These are phyloP conservation scores for Mycena galopus DNA, from an alignment of 768 basidiomycete species.

Conservation along the genomic window DNA sequence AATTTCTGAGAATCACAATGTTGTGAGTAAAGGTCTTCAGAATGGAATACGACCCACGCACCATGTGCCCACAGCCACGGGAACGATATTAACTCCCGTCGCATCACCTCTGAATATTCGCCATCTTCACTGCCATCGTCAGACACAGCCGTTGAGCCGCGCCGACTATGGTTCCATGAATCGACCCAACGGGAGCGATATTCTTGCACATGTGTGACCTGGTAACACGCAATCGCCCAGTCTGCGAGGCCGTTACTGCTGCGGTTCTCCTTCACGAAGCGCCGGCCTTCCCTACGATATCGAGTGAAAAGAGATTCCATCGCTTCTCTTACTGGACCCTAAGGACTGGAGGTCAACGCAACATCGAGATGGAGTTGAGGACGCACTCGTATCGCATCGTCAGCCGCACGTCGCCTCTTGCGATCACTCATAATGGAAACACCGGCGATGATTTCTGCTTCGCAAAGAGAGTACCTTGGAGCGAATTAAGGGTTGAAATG, in stretches of 20 bases:
- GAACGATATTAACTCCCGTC: slow-evolving; percentile 33
- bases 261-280: slow-evolving; percentile 30
- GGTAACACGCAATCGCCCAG: slow-evolving; percentile 35
- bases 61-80: slow-evolving; percentile 38
- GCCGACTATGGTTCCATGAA: slow-evolving; percentile 30
- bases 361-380: neutral
- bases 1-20: slow-evolving; percentile 15
- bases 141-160: slow-evolving; percentile 26
- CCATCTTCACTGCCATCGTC: slow-evolving; percentile 29
- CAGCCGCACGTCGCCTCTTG: slow-evolving; percentile 25
- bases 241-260: slow-evolving; percentile 9
- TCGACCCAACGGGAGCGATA: slow-evolving; percentile 25
- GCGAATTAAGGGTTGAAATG: too few relatives aligned
- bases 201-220: slow-evolving; percentile 22
- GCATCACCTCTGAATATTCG: slow-evolving; percentile 25
- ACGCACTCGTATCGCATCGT: slow-evolving; percentile 32
- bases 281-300: slow-evolving; percentile 20
- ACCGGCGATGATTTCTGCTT: slow-evolving; percentile 34
- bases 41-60: neutral
- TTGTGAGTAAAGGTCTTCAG: too few relatives aligned
- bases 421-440: slow-evolving; percentile 32
- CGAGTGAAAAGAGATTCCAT: slow-evolving; percentile 17
- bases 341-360: too few relatives aligned
- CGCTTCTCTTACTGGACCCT: slow-evolving; percentile 37
- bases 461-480: slow-evolving; percentile 27